Percentiles rank a stretch among this genome's conserved stretches.
Evolutionary conservation across 805 yeast species (phyloP).

Genomic region (Jamesozyma piceae): DNA sequence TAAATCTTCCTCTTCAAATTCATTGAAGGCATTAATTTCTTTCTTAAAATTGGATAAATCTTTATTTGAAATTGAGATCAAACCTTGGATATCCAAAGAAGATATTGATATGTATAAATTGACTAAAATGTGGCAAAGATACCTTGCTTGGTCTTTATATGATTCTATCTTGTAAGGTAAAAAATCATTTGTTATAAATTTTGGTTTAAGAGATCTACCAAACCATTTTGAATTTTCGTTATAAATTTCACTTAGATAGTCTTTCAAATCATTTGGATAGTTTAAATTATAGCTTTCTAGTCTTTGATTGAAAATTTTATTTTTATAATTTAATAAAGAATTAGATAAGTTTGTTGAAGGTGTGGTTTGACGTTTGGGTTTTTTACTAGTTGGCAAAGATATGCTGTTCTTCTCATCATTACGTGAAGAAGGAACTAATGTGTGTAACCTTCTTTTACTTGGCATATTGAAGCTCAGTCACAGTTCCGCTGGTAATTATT

Average conservation of each 20-base stretch:
- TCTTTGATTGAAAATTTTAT: not conserved
- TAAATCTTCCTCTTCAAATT: slow-evolving; percentile 28
- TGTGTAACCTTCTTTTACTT: not conserved
- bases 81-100: slow-evolving; percentile 67
- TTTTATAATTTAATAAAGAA: not conserved
- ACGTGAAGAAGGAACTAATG: not conserved
- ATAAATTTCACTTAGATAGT: slow-evolving; percentile 22
- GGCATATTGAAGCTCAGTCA: not conserved
- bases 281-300: slow-evolving; percentile 37
- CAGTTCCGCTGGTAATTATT: too few relatives aligned
- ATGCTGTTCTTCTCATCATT: not conserved
- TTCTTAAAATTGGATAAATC: slow-evolving; percentile 42
- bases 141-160: slow-evolving; percentile 61
- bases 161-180: slow-evolving; percentile 73
- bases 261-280: slow-evolving; percentile 37
- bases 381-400: not conserved
- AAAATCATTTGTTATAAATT: slow-evolving; percentile 28
- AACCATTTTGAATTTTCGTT: slow-evolving; percentile 34
- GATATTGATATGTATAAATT: slow-evolving; percentile 70
- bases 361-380: not conserved
- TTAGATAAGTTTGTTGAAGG: not conserved
- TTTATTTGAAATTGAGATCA: slow-evolving; percentile 51
- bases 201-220: slow-evolving; percentile 28
- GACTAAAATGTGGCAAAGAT: slow-evolving; percentile 65
- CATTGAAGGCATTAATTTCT: slow-evolving; percentile 16